These are phyloP conservation scores for Pythium aphanidermatum DNA, from an alignment of 352 stramenopile species.

Conservation along the genomic window DNA sequence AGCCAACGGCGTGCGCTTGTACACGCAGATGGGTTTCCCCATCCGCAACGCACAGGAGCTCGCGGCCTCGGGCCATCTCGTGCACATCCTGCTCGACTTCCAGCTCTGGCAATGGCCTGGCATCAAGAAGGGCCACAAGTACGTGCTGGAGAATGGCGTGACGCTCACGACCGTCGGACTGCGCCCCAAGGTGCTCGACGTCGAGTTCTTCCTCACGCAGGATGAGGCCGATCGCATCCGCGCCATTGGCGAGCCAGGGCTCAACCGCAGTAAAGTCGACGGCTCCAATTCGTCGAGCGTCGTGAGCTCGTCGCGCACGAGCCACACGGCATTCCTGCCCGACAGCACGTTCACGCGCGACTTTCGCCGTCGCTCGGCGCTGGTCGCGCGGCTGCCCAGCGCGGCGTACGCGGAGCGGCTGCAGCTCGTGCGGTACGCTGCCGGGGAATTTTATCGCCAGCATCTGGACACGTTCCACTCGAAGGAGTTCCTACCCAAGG, in stretches of 20 bases:
- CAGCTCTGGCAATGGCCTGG: conserved; percentile 77
- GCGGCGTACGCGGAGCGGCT: conserved; percentile 61
- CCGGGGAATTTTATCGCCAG: conserved; percentile 78
- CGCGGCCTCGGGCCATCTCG: conserved; percentile 40
- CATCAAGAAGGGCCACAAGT: conserved; percentile 71
- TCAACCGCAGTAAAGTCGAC: conserved; percentile 70
- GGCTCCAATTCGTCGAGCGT: conserved; percentile 54
- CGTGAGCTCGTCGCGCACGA: conserved; percentile 61
- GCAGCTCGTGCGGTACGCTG: conserved; percentile 72
- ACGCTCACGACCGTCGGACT: conserved; percentile 64
- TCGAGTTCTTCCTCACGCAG: conserved; percentile 58
- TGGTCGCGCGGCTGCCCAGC: conserved; percentile 60
- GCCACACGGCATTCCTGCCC: conserved; percentile 73
- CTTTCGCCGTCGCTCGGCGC: conserved; percentile 57
- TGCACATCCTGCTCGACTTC: conserved; percentile 78
- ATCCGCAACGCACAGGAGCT: conserved; percentile 48
- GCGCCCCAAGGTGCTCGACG: conserved; percentile 67
- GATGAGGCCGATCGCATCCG: conserved; percentile 55
- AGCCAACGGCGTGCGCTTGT: conserved; percentile 64
- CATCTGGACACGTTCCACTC: conserved; percentile 82
- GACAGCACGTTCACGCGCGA: conserved; percentile 65
- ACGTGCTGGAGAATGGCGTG: conserved; percentile 63
- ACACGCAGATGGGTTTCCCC: conserved; percentile 57
- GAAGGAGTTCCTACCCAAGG: conserved; percentile 59
- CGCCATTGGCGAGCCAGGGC: conserved; percentile 32